Evolutionary conservation across 2,329 filamentous ascomycete genomes (phyloP), one percentile per base, ranked within the genome.

Genomic region (Neopestalotiopsis clavispora): DNA sequence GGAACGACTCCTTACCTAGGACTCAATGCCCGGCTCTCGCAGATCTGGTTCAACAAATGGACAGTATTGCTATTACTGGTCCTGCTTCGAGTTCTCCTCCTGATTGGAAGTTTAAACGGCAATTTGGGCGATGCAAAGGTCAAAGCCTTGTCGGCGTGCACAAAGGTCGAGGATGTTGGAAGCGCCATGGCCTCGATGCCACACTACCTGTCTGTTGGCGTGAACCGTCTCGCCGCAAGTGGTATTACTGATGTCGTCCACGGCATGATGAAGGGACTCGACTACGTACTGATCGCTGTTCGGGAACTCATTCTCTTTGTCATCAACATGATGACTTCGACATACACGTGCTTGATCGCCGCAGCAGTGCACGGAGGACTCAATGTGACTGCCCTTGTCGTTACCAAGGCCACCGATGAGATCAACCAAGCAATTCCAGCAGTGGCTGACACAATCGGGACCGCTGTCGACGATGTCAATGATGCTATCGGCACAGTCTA

Each of bases 101-200:
- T 95, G 49, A 88, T 95, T 67, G 86, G 87, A 67, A 87, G 88
- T 74, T 87, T 98, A 71, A 86, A 94, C 77, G 85, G 89, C 74
- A 90, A 95, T 77, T 88, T 98, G 72, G 89, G 82, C 67, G 90
- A 90, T 68, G 95, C 96, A 62, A 92, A 94, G 79, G 81, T 84
- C 68, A 91, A 97, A 84, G 95, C 96, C 30, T 87, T 97, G 66
- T 92, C 93, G 66, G 94, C 95, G 72, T 99, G 96, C 80, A 94
- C 91, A 69, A 92, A 93, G 79, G 95, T 98, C 62, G 95, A 99
- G 83, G 94, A 94, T 73, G 89, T 97, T 74, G 96, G 95, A 71
- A 98, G 94, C 78, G 89, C 94, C 70, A 95, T 99, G 94, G 96
- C 95, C 52, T 98, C 96, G 49, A 97, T 98, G 94, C 96, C 96